Evolutionary conservation across 2,329 filamentous ascomycete species (phyloP), one percentile per base, ranked within the genome.

Genomic region (Phaeomoniella chlamydospora): DNA sequence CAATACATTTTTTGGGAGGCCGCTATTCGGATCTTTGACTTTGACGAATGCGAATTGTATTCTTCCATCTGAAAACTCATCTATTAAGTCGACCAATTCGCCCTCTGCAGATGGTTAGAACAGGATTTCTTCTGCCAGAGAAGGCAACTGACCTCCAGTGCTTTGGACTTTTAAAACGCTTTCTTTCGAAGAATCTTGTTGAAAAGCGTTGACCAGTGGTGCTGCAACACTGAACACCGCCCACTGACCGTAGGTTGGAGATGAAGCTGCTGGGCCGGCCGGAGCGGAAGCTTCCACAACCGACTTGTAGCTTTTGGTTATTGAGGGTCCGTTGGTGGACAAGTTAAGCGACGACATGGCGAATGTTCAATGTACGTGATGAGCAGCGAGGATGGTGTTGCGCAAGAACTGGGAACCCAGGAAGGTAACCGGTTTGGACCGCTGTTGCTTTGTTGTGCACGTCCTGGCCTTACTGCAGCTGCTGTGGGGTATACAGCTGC

Each of bases 41-140:
- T 93, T 94, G 50, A 90, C 78, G 52, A 92, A 96, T 17, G 86
- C 90, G 61, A 94, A 98, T 61, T 98, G 90, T 47, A 98, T 81
- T 50, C 86, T 80, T 37, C 90, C 90, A 58, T 98, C 90, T 46
- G 80, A 96, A 61, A 98, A 94, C 45, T 98, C 90, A 47, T 98
- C 90, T 48, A 93, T 74, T 40, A 98, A 68, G 45, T 94, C 86
- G 39, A 76, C 66, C 43, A 98, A 68, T 59, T 98, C 88, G 43
- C 90, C 90, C 63, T 94, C 87, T 90, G 53, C 16, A 18, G 16
- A 26, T 40, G 35, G 22, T 55, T 42, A 59, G 52, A 44, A 36
- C 38, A 40, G 38, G 13, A 29, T 18, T 13, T 32, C 15, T 30
- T 4, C 5, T n/a, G 15, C 11, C 13, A 26, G 14, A 35, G 15